Percentiles rank a stretch among this genome's conserved stretches.
Conservation (phyloP, 176 grass and related monocot species). For the Typha latifolia region DNA sequence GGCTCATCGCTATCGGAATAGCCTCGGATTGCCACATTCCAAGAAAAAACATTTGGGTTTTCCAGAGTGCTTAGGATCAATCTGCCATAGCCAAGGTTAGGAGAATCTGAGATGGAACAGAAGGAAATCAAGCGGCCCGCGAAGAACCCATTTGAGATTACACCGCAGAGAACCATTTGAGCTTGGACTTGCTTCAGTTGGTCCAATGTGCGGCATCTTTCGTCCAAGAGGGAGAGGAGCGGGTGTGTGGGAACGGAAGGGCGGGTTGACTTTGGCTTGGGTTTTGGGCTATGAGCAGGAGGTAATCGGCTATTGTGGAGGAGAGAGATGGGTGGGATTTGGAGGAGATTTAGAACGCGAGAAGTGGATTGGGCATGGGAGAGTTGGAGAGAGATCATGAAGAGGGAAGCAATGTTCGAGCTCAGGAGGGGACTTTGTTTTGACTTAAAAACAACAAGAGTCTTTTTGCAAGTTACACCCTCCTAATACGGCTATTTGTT, state of each 20-base stretch:
- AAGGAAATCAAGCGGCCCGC: slow-evolving; percentile 10
- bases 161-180: slow-evolving; percentile 8
- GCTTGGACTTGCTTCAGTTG: slow-evolving; percentile 18
- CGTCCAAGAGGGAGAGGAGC: slow-evolving; percentile 5
- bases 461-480: too few relatives aligned
- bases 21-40: slow-evolving; percentile 8
- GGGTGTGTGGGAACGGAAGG: not conserved
- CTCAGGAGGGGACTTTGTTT: too few relatives aligned
- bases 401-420: not conserved
- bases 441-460: too few relatives aligned
- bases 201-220: slow-evolving; percentile 2
- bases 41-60: slow-evolving; percentile 1
- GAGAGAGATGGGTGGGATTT: not conserved
- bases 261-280: not conserved
- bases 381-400: not conserved
- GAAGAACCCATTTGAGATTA: slow-evolving; percentile 4
- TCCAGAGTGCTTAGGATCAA: not conserved
- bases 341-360: not conserved
- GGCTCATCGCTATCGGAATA: not conserved
- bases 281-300: not conserved
- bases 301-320: not conserved
- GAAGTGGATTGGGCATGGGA: not conserved
- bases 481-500: too few relatives aligned
- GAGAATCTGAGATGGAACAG: not conserved
- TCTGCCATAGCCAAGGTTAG: not conserved